Evolutionary conservation across 2,329 filamentous ascomycete genomes (phyloP).

Genomic region (Aureobasidium sp.): DNA sequence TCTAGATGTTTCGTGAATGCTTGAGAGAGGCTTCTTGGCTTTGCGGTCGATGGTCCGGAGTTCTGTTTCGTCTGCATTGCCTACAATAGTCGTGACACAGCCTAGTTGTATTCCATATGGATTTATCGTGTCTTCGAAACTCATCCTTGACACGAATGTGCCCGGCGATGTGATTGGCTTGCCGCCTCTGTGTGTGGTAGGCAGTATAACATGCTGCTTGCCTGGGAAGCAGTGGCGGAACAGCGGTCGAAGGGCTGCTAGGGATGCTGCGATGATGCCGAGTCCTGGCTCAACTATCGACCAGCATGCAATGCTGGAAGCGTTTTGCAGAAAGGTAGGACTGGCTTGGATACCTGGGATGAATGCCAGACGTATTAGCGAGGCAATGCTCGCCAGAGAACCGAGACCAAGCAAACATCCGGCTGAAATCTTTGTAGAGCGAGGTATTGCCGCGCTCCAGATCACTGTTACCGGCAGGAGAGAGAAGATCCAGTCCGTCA

Average conservation of each 20-base stretch:
- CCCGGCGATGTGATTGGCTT: background rate
- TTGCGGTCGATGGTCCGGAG: background rate
- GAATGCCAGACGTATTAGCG: constrained; percentile 29
- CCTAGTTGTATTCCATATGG: constrained; percentile 9
- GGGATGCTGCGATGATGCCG: constrained; percentile 37
- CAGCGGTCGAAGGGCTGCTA: constrained; percentile 38
- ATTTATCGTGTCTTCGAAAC: constrained; percentile 10
- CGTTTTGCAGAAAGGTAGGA: constrained; percentile 29
- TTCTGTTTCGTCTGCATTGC: constrained; percentile 9
- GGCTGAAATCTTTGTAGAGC: constrained; percentile 45
- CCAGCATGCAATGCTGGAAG: constrained; percentile 32
- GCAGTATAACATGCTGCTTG: background rate
- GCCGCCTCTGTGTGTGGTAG: constrained; percentile 4
- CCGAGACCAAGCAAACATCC: constrained; percentile 45
- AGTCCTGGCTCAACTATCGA: constrained; percentile 36
- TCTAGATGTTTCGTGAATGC: background rate
- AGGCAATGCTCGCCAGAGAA: constrained; percentile 29
- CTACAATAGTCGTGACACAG: background rate
- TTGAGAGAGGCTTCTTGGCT: background rate
- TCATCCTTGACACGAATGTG: constrained; percentile 12
- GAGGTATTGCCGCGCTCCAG: constrained; percentile 33
- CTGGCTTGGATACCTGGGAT: constrained; percentile 26
- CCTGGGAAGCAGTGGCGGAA: constrained; percentile 14
- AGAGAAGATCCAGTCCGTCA: constrained; percentile 39
- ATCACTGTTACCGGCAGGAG: constrained; percentile 36